Conservation (phyloP, 768 basidiomycete species). For the Suillus lakei region DNA sequence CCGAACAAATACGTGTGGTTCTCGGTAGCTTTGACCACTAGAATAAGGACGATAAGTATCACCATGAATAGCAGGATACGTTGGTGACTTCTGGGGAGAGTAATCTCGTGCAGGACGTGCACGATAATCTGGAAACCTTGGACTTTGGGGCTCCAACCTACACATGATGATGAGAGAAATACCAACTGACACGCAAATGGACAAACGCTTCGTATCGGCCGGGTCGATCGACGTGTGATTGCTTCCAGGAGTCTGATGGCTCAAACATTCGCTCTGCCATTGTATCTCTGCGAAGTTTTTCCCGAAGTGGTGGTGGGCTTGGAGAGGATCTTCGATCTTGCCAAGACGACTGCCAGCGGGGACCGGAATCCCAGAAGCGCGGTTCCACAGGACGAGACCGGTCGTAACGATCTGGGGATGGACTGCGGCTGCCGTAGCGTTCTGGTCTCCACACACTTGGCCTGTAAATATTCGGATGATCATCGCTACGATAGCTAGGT, state of each 20-base stretch:
- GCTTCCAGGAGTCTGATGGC: conserved; percentile 75
- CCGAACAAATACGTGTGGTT: conserved; percentile 40
- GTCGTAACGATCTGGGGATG: conserved; percentile 58
- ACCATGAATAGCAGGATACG: conserved; percentile 38
- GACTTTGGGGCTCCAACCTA: conserved; percentile 34
- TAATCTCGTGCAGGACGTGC: conserved; percentile 36
- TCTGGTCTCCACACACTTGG: conserved; percentile 43
- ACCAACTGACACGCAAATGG: conserved; percentile 25
- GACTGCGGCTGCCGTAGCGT: conserved; percentile 47
- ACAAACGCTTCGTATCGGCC: conserved; percentile 47
- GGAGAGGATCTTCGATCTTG: conserved; percentile 51
- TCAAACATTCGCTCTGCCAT: conserved; percentile 66
- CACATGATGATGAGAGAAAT: conserved; percentile 18
- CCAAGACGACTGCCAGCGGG: conserved; percentile 45
- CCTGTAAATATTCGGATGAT: conserved; percentile 47
- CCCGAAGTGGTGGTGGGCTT: conserved; percentile 38
- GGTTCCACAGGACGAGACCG: conserved; percentile 43
- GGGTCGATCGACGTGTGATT: conserved; percentile 53
- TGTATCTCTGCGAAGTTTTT: conserved; percentile 40
- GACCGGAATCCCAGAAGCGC: conserved; percentile 51
- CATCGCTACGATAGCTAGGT: conserved; percentile 40
- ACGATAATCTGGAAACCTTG: conserved; percentile 43
- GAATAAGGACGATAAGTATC: conserved; percentile 58
- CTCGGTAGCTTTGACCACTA: conserved; percentile 40
- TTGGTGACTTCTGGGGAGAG: conserved; percentile 41